These are phyloP conservation scores for Sarcodon sp. DNA, from an alignment of 768 basidiomycete genomes.

Conservation along the genomic window DNA sequence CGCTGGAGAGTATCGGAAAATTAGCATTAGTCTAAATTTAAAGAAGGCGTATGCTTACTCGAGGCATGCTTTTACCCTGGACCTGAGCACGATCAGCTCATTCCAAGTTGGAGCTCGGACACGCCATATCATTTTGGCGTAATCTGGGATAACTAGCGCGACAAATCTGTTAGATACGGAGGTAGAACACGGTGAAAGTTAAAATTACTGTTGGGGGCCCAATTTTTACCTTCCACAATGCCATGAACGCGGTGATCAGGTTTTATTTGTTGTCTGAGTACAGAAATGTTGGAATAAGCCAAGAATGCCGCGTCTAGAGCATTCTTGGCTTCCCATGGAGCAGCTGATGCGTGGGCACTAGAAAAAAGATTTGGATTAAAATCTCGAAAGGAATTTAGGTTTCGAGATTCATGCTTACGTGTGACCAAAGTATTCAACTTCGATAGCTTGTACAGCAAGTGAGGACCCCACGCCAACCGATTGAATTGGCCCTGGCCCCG, in stretches of 20 bases:
- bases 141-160: slow-evolving; percentile 67
- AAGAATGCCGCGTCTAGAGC: slow-evolving; percentile 83
- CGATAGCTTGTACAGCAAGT: slow-evolving; percentile 50
- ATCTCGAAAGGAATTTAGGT: not conserved
- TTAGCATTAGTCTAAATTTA: too few species aligned
- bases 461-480: slow-evolving; percentile 39
- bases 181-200: not conserved
- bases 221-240: slow-evolving; percentile 54
- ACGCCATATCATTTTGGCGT: slow-evolving; percentile 61
- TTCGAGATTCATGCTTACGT: slow-evolving; percentile 29
- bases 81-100: slow-evolving; percentile 39
- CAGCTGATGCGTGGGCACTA: slow-evolving; percentile 69
- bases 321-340: slow-evolving; percentile 82
- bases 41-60: slow-evolving; percentile 29
- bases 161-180: not conserved
- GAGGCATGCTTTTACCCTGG: slow-evolving; percentile 59
- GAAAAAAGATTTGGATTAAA: not conserved
- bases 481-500: slow-evolving; percentile 38
- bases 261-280: slow-evolving; percentile 77
- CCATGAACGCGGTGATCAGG: slow-evolving; percentile 76
- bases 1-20: slow-evolving; percentile 29
- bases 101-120: slow-evolving; percentile 53
- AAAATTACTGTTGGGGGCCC: slow-evolving; percentile 53
- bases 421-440: slow-evolving; percentile 64
- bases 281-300: slow-evolving; percentile 68